Evolutionary conservation across 352 stramenopile genomes (phyloP).

Genomic region (Thalassiosira sp.): DNA sequence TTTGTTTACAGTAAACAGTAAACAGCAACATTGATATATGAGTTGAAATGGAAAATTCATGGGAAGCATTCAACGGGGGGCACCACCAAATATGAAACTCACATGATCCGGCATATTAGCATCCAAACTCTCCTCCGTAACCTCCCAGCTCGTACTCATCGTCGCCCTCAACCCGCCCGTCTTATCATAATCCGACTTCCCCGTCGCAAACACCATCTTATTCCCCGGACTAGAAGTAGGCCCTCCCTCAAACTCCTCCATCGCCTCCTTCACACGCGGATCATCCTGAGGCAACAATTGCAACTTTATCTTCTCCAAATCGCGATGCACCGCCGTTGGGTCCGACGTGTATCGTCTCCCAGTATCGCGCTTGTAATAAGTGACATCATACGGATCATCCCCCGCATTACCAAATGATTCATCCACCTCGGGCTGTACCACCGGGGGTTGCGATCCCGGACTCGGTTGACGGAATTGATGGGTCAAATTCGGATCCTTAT

Average conservation of each 20-base stretch:
- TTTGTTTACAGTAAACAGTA: no score
- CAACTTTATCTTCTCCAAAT: conserved; percentile 72
- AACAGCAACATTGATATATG: conserved; percentile 2
- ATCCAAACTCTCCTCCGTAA: conserved; percentile 66
- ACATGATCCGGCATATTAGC: conserved; percentile 79
- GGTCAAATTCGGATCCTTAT: conserved; percentile 52
- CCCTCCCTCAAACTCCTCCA: conserved; percentile 63
- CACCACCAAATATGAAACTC: no score
- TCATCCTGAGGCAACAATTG: conserved; percentile 64
- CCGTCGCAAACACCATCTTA: conserved; percentile 76
- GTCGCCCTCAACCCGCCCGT: conserved; percentile 68
- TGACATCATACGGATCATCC: conserved; percentile 75
- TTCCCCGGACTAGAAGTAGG: conserved; percentile 68
- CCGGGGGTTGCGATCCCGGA: conserved; percentile 66
- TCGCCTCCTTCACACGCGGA: conserved; percentile 59
- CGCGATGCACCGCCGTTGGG: conserved; percentile 37
- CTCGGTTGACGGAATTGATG: conserved; percentile 69
- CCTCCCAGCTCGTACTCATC: conserved; percentile 72
- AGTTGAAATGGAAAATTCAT: conserved; percentile 2
- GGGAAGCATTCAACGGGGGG: no score
- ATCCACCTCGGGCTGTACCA: conserved; percentile 53
- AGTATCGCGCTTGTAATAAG: conserved; percentile 79
- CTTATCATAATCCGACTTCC: conserved; percentile 72
- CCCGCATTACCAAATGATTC: conserved; percentile 43
- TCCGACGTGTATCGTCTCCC: conserved; percentile 60